Evolutionary conservation across 805 yeast genomes (phyloP).

Genomic region (Lipomyces starkeyi): DNA sequence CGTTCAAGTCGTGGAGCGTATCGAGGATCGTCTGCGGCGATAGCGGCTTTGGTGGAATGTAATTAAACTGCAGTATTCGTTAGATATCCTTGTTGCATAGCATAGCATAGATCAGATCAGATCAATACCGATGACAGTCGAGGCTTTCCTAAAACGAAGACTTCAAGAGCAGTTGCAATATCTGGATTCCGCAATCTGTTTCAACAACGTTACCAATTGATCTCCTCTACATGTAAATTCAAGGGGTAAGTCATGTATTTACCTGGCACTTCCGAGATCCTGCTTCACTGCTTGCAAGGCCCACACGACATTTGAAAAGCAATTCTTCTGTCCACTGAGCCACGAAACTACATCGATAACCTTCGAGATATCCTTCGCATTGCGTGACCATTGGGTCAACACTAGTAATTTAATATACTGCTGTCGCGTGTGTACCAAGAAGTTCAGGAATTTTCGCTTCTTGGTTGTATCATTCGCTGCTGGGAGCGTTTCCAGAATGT

Average conservation of each 20-base stretch:
- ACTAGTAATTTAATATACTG: constrained; percentile 87
- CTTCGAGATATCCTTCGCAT: constrained; percentile 69
- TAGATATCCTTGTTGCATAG: neutral
- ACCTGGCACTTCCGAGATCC: constrained; percentile 81
- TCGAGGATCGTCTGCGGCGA: constrained; percentile 62
- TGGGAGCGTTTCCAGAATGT: constrained; percentile 65
- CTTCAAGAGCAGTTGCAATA: constrained; percentile 83
- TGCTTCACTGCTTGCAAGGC: constrained; percentile 71
- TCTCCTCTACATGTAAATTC: neutral
- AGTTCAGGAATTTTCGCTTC: constrained; percentile 70
- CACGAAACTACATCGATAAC: constrained; percentile 87
- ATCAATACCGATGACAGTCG: constrained; percentile 32
- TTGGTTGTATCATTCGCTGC: constrained; percentile 63
- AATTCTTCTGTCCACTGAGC: constrained; percentile 79
- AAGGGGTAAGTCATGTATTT: neutral
- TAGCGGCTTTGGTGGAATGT: constrained; percentile 57
- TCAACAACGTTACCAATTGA: neutral
- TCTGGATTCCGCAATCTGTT: constrained; percentile 80
- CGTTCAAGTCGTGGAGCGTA: constrained; percentile 71
- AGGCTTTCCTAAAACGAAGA: constrained; percentile 64
- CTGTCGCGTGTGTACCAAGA: constrained; percentile 75
- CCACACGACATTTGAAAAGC: constrained; percentile 66
- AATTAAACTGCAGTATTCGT: constrained; percentile 39
- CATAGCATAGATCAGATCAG: neutral
- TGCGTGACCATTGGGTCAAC: constrained; percentile 84